Evolutionary conservation across 179 eudicot genomes (phyloP), one percentile per base, ranked within the genome.

Genomic region (Pouteria campechiana): DNA sequence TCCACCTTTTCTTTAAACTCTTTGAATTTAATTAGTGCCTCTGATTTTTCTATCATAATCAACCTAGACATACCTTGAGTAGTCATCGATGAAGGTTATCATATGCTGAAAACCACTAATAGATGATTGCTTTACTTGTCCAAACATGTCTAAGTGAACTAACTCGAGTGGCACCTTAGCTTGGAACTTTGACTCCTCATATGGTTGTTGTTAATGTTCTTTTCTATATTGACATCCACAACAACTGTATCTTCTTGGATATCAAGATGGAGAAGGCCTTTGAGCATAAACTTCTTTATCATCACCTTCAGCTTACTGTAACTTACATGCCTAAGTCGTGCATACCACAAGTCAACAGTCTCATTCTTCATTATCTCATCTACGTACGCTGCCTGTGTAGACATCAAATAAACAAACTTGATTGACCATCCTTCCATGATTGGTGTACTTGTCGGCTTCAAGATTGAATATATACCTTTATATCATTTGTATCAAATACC

Each of bases 31-130:
- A 13, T 8, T 8, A 65, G 44, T 0, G 37, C 14, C 4, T 64
- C 32, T 7, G 47, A 41, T 31, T 64, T 64, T 38, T 57, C 45
- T 7, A 35, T 40, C 44, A 52, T 21, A 15, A 58, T n/a, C n/a
- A n/a, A n/a, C n/a, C n/a, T n/a, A n/a, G 0, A 49, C 46, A 44
- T 36, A 58, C 15, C 57, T 43, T 5, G 52, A 64, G 28, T 30
- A 51, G 27, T 57, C 59, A 34, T 64, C 52, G 27, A 44, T 63
- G 8, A 63, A 63, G 0, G 53, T 56, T 0, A 52, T n/a, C 64
- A 64, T 52, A 13, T 41, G 57, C 12, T 36, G 3, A 20, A 37
- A 31, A 1, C 55, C 60, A 9, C 46, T 3, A 3, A 50, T 29
- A 1, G 48, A 38, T 7, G 44, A 15, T 33, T 44, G 61, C n/a